These are phyloP conservation scores for Stephanodiscus minutulus DNA, from an alignment of 108 stramenopile genomes.

Conservation along the genomic window DNA sequence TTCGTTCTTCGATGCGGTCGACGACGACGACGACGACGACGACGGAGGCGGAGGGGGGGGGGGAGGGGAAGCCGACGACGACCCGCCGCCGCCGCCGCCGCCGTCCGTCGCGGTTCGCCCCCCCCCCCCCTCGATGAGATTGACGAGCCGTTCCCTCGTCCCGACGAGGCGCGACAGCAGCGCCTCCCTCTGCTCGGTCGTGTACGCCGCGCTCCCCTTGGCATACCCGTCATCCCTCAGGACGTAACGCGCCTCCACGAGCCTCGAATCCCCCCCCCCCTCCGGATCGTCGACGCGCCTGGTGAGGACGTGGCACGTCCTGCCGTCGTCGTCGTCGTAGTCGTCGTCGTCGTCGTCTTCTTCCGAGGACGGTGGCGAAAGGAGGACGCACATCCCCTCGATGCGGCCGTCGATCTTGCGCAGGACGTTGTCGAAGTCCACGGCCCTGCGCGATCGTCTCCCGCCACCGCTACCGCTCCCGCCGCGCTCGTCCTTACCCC, in stretches of 20 bases:
- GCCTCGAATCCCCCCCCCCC: conserved; percentile 1
- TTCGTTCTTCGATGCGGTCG: background rate
- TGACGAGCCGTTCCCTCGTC: conserved; percentile 32
- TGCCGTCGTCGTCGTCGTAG: too few relatives aligned
- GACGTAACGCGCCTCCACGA: conserved; percentile 28
- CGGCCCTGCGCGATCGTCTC: conserved; percentile 60
- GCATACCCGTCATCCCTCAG: conserved; percentile 42
- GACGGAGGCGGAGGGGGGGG: too few relatives aligned
- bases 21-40: background rate
- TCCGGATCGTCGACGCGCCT: conserved; percentile 24
- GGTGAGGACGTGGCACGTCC: conserved; percentile 31
- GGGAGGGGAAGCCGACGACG: background rate
- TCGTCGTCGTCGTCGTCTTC: background rate
- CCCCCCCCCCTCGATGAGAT: conserved; percentile 31
- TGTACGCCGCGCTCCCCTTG: conserved; percentile 73
- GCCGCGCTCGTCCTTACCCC: background rate
- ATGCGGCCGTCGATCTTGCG: conserved; percentile 70
- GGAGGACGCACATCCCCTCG: conserved; percentile 62
- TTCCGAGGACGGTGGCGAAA: conserved; percentile 12
- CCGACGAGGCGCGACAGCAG: conserved; percentile 51
- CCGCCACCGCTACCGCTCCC: conserved; percentile 13
- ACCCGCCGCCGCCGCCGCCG: conserved; percentile 6
- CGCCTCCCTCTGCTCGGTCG: conserved; percentile 59
- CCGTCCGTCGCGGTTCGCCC: conserved; percentile 5
- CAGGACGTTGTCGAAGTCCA: conserved; percentile 86